Evolutionary conservation across 805 yeast species (phyloP), one percentile per base, ranked within the genome.

Genomic region (Suhomyces sp.): DNA sequence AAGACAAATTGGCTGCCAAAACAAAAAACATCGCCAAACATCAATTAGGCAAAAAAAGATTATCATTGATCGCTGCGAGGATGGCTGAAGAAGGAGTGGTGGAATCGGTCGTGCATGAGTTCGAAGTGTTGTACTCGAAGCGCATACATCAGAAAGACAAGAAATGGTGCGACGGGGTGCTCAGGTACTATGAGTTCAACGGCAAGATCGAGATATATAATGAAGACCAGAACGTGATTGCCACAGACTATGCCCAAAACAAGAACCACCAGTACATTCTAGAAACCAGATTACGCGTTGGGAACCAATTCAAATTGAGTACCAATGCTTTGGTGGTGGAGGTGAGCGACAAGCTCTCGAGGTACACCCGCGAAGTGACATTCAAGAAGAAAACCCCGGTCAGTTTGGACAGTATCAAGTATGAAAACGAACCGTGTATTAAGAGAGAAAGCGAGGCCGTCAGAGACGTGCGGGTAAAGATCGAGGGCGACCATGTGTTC

Each of bases 151-250:
- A 82, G 59, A 79, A 74, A 53, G 73, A 70, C 46, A 80, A 81
- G 59, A 66, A 66, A 53, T 82, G 85, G 85, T 69, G 69, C 51
- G 86, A 82, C 58, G 85, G 85, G 1, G 67, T 60, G 9, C 60
- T 81, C 50, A 69, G 70, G 51, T 71, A 67, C 60, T 82, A 77
- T 60, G 74, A 73, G 57, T 71, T 79, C 58, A 82, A 82, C 62
- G 74, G 74, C 44, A 80, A 80, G 58, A 52, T 81, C 9, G 77
- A 78, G 49, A 63, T 81, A 19, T 66, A 62, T 47, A 74, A 73
- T 54, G 76, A 70, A 13, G 68, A 68, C 22, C 66, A 64, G 22
- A 61, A 65, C 31, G 58, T 77, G 51, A 64, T 75, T 35, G 64
- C 65, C 33, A 54, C 72, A 19, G 78, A 75, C 58, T 69, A 74